phyloP scores from a whole-genome alignment of 805 yeast genomes.

The Jamesozyma jinghongensis region DNA sequence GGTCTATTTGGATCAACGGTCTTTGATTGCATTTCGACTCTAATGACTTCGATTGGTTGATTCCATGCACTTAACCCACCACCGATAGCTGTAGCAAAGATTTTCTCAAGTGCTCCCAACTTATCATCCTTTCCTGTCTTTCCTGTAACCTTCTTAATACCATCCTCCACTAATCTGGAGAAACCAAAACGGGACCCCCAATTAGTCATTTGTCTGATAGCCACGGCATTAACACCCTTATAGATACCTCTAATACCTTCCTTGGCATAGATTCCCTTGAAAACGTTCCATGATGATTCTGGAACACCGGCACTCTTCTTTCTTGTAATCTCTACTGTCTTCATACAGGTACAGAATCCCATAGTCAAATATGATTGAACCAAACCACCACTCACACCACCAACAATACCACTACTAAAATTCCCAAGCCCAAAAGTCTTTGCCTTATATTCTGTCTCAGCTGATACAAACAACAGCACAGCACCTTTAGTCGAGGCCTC shows the following conservation, averaged over 20 bases:
- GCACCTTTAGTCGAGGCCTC: slow-evolving; percentile 99
- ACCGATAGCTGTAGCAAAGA: slow-evolving; percentile 79
- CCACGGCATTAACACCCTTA: slow-evolving; percentile 97
- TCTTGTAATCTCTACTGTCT: slow-evolving; percentile 95
- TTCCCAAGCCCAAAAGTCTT: slow-evolving; percentile 55
- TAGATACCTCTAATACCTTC: slow-evolving; percentile 95
- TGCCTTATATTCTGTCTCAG: slow-evolving; percentile 80
- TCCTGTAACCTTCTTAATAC: slow-evolving; percentile 54
- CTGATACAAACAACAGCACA: slow-evolving; percentile 80
- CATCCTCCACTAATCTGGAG: slow-evolving; percentile 83
- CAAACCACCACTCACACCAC: slow-evolving; percentile 93
- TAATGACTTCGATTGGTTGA: slow-evolving; percentile 95
- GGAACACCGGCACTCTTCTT: slow-evolving; percentile 59
- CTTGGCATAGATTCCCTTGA: slow-evolving; percentile 67
- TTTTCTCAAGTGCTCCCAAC: slow-evolving; percentile 70
- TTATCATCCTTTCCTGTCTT: slow-evolving; percentile 48
- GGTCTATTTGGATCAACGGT: slow-evolving; percentile 95
- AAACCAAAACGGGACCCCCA: slow-evolving; percentile 98
- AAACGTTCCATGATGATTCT: slow-evolving; percentile 75
- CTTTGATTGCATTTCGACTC: slow-evolving; percentile 97
- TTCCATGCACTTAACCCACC: slow-evolving; percentile 98
- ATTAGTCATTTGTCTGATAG: slow-evolving; percentile 97
- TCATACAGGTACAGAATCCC: slow-evolving; percentile 99
- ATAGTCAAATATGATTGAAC: slow-evolving; percentile 93
- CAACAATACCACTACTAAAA: slow-evolving; percentile 83